phyloP scores from a whole-genome alignment of 23 red algal species.

The Agarophyton chilense region DNA sequence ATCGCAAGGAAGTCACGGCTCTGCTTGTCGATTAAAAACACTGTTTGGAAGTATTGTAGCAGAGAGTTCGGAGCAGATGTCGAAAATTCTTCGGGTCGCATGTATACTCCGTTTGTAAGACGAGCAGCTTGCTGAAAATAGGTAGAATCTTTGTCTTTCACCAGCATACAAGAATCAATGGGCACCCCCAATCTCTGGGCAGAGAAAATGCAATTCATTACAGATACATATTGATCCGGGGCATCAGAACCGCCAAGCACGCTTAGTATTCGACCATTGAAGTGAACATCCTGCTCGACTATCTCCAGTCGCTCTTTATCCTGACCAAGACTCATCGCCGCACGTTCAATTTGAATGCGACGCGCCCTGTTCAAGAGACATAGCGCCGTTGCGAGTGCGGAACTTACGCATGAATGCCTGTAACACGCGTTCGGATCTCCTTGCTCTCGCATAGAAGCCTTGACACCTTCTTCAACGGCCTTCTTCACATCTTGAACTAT shows the following conservation, averaged over 20 bases:
- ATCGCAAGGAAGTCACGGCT: conserved; percentile 67
- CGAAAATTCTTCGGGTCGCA: conserved; percentile 13
- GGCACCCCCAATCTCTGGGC: conserved; percentile 64
- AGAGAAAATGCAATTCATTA: conserved; percentile 83
- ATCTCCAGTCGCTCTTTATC: conserved; percentile 8
- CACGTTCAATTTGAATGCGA: conserved; percentile 24
- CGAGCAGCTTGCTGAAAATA: conserved; percentile 82
- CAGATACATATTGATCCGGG: conserved; percentile 61
- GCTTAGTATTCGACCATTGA: conserved; percentile 47
- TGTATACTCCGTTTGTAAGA: conserved; percentile 80
- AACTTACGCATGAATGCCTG: conserved; percentile 30
- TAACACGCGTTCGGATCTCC: not conserved
- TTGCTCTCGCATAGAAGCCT: conserved; percentile 11
- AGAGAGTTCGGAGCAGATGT: conserved; percentile 28
- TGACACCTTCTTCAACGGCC: conserved; percentile 36
- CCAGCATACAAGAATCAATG: conserved; percentile 58
- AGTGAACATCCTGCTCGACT: not conserved
- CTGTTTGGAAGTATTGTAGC: conserved; percentile 55
- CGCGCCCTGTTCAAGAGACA: conserved; percentile 67
- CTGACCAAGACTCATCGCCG: conserved; percentile 50
- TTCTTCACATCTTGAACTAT: conserved; percentile 8
- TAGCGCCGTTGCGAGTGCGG: conserved; percentile 57
- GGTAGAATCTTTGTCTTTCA: conserved; percentile 41
- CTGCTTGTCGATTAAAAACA: conserved; percentile 58
- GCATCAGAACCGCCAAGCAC: conserved; percentile 45